Conservation (phyloP, 176 grass and related monocot genomes). For the Carex pumila region DNA sequence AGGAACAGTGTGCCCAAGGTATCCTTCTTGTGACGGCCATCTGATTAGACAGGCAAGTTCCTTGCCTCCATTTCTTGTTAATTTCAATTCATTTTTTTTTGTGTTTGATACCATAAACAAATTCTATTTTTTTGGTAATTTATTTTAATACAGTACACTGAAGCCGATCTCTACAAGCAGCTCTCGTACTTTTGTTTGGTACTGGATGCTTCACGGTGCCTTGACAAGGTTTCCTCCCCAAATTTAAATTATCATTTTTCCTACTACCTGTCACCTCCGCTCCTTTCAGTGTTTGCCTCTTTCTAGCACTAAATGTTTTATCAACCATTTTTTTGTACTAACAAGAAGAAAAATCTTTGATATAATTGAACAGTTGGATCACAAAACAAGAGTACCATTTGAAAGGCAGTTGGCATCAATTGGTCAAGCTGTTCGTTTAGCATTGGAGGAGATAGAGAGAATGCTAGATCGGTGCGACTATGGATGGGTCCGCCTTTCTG, state of each 20-base stretch:
- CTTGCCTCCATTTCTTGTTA: background rate
- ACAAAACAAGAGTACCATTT: slow-evolving; percentile 40
- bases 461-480: slow-evolving; percentile 71
- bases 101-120: slow-evolving; percentile 8
- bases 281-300: too few species aligned
- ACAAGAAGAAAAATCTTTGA: slow-evolving; percentile 9
- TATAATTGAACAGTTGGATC: slow-evolving; percentile 58
- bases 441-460: slow-evolving; percentile 60
- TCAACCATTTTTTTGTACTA: slow-evolving; percentile 1
- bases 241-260: background rate
- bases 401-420: slow-evolving; percentile 57
- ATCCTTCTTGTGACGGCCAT: slow-evolving; percentile 71
- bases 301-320: background rate
- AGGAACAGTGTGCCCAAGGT: slow-evolving; percentile 85
- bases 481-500: slow-evolving; percentile 69
- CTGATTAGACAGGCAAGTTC: slow-evolving; percentile 61
- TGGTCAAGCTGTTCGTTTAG: slow-evolving; percentile 38
- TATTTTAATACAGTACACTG: slow-evolving; percentile 53
- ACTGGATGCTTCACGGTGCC: slow-evolving; percentile 55
- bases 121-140: slow-evolving; percentile 1
- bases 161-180: slow-evolving; percentile 85
- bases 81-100: slow-evolving; percentile 5
- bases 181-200: slow-evolving; percentile 86
- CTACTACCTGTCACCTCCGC: too few species aligned
- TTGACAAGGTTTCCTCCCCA: slow-evolving; percentile 58